These are phyloP conservation scores for Cladophialophora yegresii DNA, from an alignment of 2,329 filamentous ascomycete genomes.

Conservation along the genomic window DNA sequence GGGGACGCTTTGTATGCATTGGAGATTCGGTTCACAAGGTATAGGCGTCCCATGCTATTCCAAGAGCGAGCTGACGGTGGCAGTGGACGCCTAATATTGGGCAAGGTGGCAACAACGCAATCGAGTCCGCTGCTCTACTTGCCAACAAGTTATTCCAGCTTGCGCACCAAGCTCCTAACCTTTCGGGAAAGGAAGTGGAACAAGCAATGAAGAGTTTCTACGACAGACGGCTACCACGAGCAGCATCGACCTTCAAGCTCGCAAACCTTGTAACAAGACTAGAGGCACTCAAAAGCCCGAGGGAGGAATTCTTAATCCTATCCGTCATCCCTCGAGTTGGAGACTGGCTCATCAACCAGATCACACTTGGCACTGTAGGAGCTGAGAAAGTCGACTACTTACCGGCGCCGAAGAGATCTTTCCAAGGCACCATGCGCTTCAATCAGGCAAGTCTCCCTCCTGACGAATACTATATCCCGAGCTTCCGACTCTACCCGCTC, in stretches of 20 bases:
- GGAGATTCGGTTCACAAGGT: constrained; percentile 41
- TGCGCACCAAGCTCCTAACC: not conserved
- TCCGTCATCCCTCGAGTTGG: constrained; percentile 3
- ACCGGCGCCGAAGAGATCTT: constrained; percentile 36
- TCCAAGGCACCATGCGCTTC: constrained; percentile 38
- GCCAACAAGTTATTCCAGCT: constrained; percentile 38
- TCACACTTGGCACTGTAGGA: constrained; percentile 3
- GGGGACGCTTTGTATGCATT: constrained; percentile 35
- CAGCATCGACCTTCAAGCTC: not conserved
- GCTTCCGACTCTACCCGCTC: not conserved
- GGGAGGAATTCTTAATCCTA: constrained; percentile 3
- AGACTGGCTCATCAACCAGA: constrained; percentile 4
- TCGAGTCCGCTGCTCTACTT: constrained; percentile 45
- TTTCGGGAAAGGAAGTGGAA: not conserved
- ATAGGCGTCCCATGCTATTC: not conserved
- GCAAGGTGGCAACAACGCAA: constrained; percentile 48
- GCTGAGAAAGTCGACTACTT: constrained; percentile 39
- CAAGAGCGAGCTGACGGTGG: constrained; percentile 1
- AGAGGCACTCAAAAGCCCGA: not conserved
- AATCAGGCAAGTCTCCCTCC: constrained; percentile 26
- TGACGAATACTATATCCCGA: not conserved
- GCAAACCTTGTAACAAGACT: not conserved
- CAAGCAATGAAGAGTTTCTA: not conserved
- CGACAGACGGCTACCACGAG: not conserved
- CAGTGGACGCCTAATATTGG: constrained; percentile 41